Evolutionary conservation across 805 yeast genomes (phyloP), one percentile per base, ranked within the genome.

Genomic region (Kuraishia cidri): DNA sequence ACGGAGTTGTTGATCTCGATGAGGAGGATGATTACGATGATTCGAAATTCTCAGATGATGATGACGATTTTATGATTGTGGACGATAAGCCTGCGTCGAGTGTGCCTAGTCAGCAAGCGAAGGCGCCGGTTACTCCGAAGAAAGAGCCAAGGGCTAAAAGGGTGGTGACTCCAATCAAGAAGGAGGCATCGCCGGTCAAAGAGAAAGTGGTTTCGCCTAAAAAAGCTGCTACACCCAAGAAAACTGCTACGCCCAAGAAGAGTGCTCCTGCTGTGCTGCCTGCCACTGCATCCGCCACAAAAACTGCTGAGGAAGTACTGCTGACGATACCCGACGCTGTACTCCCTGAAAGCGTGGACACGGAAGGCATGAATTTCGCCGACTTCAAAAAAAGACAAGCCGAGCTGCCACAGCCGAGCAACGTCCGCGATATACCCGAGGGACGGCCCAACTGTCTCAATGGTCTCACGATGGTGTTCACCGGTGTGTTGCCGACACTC

Each of bases 381-480:
- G 82, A 75, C 43, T 67, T 71, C 48, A 73, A 72, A 42, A 72
- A 75, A 3, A 52, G 60, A 37, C 64, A 66, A 39, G 43, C 54
- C 1, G 48, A 48, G 3, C 36, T 48, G 15, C 58, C 60, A 34
- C 39, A 62, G 11, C 62, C 62, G 7, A 58, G 56, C 10, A 24
- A 40, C 6, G 26, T 25, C 13, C 35, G 40, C 17, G 76, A 73
- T 11, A 62, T 87, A 20, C 96, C 97, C 0, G 79, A 70, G 42
- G 96, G 95, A 2, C 70, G 77, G 8, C 84, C 87, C 3, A 79
- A 88, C 50, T 92, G 98, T 58, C 59, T 92, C 28, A 66, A 79
- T 3, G 98, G 98, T 0, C 58, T 92, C 17, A 85, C 94, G 0
- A 81, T 92, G 40, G 97, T 92, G 0, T 90, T 92, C 51, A 92